Evolutionary conservation across 495 filamentous ascomycete genomes (phyloP), one percentile per base, ranked within the genome.

Genomic region (Penicillium coffeae): DNA sequence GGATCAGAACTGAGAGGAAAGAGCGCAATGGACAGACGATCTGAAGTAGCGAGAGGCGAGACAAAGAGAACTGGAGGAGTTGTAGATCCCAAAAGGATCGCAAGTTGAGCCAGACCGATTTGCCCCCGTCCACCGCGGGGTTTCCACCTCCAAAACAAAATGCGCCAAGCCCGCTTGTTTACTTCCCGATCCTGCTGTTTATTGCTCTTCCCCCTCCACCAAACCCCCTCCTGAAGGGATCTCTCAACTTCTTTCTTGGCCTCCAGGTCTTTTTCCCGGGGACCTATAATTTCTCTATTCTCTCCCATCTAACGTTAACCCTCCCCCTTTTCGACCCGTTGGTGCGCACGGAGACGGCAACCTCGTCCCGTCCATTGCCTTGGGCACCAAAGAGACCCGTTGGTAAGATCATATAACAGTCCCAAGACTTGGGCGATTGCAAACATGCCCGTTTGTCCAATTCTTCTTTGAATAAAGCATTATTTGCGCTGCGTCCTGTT

Each of bases 101-200:
- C 25, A 30, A 30, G 25, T 30, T 30, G 25, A 10, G 5, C 5
- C 25, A 5, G 25, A 30, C 10, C 25, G 25, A 30, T 30, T 30
- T 30, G 25, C 25, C 25, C 25, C 25, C 25, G 52, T 57, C 53
- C 54, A 66, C 58, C 58, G 56, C 56, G 52, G 56, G 56, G 56
- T 65, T 38, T 47, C 33, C 22, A 48, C 60, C 47, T 62, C 56
- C 59, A 56, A 59, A 56, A 58, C 58, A 55, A 63, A 51, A 47
- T 51, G 51, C 50, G 60, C 63, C 63, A 66, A 61, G 52, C 54
- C 52, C 52, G 48, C 45, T 65, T 59, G 56, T 65, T 62, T 62
- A 62, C 59, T 60, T 60, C 50, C 56, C 55, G 54, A 55, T 64
- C 55, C 41, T 46, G 42, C 45, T 52, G 56, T 59, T 62, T 56